A percentile compares a stretch with the other conserved stretches of the same genome.
phyloP scores from a whole-genome alignment of 139 green algal genomes.

The Bryopsis sp. region DNA sequence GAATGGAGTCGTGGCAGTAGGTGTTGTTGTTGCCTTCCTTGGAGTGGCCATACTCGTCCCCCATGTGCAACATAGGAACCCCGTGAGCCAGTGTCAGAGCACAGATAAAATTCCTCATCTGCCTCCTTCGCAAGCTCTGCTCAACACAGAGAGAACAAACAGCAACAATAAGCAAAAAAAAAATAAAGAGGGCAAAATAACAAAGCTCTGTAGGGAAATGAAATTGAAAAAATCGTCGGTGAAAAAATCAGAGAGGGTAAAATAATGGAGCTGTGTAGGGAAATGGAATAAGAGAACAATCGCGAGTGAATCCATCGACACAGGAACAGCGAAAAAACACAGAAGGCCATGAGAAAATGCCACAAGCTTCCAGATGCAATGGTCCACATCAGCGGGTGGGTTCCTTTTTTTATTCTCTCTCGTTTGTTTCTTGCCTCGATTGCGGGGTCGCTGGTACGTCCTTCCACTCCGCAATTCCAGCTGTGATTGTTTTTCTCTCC shows the following conservation, averaged over 20 bases:
- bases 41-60: conserved; percentile 92
- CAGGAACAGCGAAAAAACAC: too few species aligned
- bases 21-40: conserved; percentile 98
- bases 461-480: conserved; percentile 97
- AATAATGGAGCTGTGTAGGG: too few species aligned
- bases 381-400: too few species aligned
- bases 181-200: too few species aligned
- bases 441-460: conserved; percentile 33
- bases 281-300: too few species aligned
- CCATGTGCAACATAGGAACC: conserved; percentile 94
- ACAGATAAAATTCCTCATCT: conserved; percentile 82
- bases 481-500: conserved; percentile 92
- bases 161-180: not conserved
- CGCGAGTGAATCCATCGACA: too few species aligned
- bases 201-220: too few species aligned
- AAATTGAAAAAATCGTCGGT: too few species aligned
- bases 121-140: conserved; percentile 48
- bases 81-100: conserved; percentile 84
- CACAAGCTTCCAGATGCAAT: conserved; percentile 12
- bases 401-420: too few species aligned
- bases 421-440: conserved; percentile 49
- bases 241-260: too few species aligned
- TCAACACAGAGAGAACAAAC: not conserved
- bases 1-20: conserved; percentile 89
- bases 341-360: too few species aligned